Evolutionary conservation across 441 rosid genomes (phyloP).

Genomic region (Erysimum pusillum): DNA sequence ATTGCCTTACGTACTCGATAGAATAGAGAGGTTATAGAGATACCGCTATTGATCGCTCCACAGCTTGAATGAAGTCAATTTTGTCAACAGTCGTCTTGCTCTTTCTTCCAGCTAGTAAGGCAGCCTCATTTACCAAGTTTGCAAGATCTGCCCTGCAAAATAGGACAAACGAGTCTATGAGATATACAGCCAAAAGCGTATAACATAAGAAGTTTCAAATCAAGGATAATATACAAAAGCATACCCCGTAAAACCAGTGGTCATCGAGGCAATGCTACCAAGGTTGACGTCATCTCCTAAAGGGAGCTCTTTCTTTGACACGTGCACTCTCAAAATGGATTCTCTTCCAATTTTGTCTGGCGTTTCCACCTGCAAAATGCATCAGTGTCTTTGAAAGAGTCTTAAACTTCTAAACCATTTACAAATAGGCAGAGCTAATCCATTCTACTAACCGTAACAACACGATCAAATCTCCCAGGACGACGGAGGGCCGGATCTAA

Average conservation of each 20-base stretch:
- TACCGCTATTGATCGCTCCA: conserved; percentile 94
- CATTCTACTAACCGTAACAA: conserved; percentile 77
- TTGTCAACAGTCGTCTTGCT: conserved; percentile 80
- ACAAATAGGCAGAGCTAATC: conserved; percentile 38
- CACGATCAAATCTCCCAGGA: conserved; percentile 98
- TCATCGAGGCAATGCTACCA: conserved; percentile 85
- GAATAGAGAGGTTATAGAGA: conserved; percentile 39
- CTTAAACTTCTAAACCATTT: too few relatives aligned
- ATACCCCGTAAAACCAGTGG: conserved; percentile 97
- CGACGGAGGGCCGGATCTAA: conserved; percentile 92
- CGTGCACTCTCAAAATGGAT: conserved; percentile 90
- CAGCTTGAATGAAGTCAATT: conserved; percentile 92
- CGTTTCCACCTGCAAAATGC: conserved; percentile 95
- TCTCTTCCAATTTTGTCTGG: conserved; percentile 93
- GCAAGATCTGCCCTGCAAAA: conserved; percentile 94
- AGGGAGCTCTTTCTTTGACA: conserved; percentile 86
- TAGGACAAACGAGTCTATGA: conserved; percentile 1
- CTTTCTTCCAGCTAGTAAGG: conserved; percentile 90
- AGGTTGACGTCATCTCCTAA: conserved; percentile 77
- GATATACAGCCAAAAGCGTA: conserved; percentile 3
- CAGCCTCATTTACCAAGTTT: conserved; percentile 97
- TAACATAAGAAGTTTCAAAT: not conserved
- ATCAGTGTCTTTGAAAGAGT: too few relatives aligned
- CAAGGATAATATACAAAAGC: conserved; percentile 3
- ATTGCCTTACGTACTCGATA: not conserved